A percentile compares a stretch with the other conserved stretches of the same genome.
Conservation (phyloP, 257 asterid species). For the Voacanga thouarsii region DNA sequence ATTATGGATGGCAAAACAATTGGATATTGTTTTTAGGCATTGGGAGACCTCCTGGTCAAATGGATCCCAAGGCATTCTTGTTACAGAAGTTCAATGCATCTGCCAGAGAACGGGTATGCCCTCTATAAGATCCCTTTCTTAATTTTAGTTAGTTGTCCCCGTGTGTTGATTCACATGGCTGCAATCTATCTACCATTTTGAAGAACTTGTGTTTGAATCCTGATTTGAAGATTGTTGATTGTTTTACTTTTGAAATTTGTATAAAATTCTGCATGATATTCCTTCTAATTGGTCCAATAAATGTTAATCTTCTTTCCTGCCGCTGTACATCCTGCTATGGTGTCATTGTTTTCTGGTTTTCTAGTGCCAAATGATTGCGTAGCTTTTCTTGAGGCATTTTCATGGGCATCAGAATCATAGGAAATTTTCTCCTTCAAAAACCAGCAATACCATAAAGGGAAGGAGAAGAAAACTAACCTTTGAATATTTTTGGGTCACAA, state of each 20-base stretch:
- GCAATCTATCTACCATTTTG: background rate
- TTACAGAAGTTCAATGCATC: constrained; percentile 80
- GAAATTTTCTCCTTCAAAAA: background rate
- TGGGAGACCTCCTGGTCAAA: constrained; percentile 94
- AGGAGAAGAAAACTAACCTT: background rate
- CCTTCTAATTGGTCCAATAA: background rate
- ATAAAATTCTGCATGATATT: background rate
- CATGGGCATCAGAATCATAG: background rate
- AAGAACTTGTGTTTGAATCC: background rate
- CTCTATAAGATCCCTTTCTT: constrained; percentile 18
- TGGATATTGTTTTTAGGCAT: constrained; percentile 49
- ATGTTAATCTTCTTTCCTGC: background rate
- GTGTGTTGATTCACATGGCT: constrained; percentile 1
- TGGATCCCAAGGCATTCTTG: constrained; percentile 96
- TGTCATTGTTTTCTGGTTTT: background rate
- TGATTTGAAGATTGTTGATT: background rate
- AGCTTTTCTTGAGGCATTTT: background rate
- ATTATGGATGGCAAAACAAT: constrained; percentile 10
- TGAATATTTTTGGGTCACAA: constrained; percentile 24
- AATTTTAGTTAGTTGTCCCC: background rate
- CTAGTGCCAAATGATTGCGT: background rate
- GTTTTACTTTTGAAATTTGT: background rate
- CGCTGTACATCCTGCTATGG: background rate
- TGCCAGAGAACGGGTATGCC: constrained; percentile 76
- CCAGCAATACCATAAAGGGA: background rate